These are phyloP conservation scores for Solanum dulcamara DNA, from an alignment of 257 asterid species.

Conservation along the genomic window DNA sequence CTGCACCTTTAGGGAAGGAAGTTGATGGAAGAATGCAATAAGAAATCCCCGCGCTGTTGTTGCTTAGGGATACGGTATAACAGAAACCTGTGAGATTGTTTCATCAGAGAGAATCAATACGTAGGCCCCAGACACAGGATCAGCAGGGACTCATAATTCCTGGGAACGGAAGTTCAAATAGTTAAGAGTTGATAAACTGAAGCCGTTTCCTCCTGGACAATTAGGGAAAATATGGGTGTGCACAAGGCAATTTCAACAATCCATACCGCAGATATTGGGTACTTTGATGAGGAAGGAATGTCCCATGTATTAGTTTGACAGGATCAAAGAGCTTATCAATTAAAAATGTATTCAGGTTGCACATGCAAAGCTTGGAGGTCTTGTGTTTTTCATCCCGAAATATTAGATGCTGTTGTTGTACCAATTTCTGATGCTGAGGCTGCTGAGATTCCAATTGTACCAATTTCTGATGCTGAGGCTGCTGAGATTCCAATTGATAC, in stretches of 20 bases:
- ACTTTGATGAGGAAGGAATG: conserved; percentile 73
- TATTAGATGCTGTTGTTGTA: conserved; percentile 74
- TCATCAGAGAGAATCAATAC: conserved; percentile 9
- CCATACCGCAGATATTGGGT: conserved; percentile 64
- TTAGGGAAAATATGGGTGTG: conserved; percentile 89
- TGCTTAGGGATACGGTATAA: conserved; percentile 27
- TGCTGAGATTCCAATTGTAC: conserved; percentile 81
- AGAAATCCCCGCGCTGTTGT: conserved; percentile 13
- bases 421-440: conserved; percentile 92
- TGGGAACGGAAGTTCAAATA: conserved; percentile 70
- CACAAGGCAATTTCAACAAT: conserved; percentile 61
- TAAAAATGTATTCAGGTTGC: conserved; percentile 92
- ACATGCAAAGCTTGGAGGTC: conserved; percentile 93
- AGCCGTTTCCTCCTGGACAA: conserved; percentile 68
- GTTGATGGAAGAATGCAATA: conserved; percentile 17
- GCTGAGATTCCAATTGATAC: conserved; percentile 75
- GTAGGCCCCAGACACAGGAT: conserved; percentile 59
- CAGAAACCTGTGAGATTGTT: conserved; percentile 20
- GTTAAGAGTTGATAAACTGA: conserved; percentile 48
- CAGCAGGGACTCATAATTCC: conserved; percentile 54
- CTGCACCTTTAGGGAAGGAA: conserved; percentile 29
- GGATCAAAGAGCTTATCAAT: conserved; percentile 77
- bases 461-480: conserved; percentile 88
- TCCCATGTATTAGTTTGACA: conserved; percentile 67
- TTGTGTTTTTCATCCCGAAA: conserved; percentile 79